Evolutionary conservation across 495 filamentous ascomycete species (phyloP), one percentile per base, ranked within the genome.

Genomic region (Recurvomyces mirabilis): DNA sequence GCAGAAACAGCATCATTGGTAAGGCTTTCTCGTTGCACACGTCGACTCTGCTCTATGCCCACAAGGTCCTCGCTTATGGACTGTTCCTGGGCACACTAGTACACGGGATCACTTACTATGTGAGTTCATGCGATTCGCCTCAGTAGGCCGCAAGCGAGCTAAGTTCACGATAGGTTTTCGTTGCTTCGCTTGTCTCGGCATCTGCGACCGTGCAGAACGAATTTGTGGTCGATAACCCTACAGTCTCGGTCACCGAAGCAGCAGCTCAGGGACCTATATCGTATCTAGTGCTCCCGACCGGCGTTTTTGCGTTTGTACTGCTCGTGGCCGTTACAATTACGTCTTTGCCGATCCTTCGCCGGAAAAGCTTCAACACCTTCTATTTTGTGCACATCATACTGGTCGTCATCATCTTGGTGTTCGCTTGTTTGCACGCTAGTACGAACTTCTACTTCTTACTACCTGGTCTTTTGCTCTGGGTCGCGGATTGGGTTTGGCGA

Each of bases 361-460:
- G 40, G 7, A 43, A 30, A 12, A 32, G 14, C 12, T 43, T 31
- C 24, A 32, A 43, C 28, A 32, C 28, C 10, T 43, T 43, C 17
- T 43, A 43, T 15, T 30, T 4, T 13, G 24, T 32, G 11, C 40
- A 43, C 28, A 18, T 43, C 14, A 32, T 43, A 12, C 32, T 19
- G 15, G 25, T 14, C 40, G 13, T 19, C 6, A 14, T 4, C n/a
- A 32, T 43, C 9, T 25, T 32, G 4, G 17, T 43, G 3, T 28
- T 43, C 9, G 14, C 25, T 15, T 28, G 5, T 6, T 12, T 43
- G 3, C 40, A 43, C 28, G 12, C 24, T 20, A 31, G 25, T 19
- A 43, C 40, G 11, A 28, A 32, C 28, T 43, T 43, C 28, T 43
- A 43, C 28, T 43, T 43, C 28, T 28, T 43, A 2, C 24, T 43